These are phyloP conservation scores for Xylariaceae sp. DNA, from an alignment of 2,329 filamentous ascomycete genomes.

Conservation along the genomic window DNA sequence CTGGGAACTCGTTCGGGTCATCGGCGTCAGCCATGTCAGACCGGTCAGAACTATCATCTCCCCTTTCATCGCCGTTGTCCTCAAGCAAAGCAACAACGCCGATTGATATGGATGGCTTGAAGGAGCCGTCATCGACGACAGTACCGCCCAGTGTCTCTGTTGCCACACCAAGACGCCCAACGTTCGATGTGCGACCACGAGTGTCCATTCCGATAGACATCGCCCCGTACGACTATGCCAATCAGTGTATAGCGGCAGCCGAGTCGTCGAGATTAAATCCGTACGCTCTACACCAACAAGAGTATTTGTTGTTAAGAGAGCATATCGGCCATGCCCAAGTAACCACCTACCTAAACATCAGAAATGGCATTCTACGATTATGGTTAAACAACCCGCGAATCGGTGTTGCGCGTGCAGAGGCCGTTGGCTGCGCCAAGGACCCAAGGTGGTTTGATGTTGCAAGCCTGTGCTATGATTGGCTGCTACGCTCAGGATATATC, in stretches of 20 bases:
- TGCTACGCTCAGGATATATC: constrained; percentile 88
- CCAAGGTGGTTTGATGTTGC: constrained; percentile 87
- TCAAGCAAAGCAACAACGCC: constrained; percentile 69
- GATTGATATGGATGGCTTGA: constrained; percentile 48
- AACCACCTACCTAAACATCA: constrained; percentile 92
- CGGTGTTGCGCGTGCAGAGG: constrained; percentile 80
- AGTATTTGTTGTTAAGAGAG: constrained; percentile 78
- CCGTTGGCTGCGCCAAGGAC: constrained; percentile 87
- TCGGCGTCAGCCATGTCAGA: constrained; percentile 58
- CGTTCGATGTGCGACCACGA: constrained; percentile 68
- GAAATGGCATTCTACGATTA: constrained; percentile 88
- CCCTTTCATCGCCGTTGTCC: constrained; percentile 47
- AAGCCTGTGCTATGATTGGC: constrained; percentile 88
- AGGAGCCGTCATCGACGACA: constrained; percentile 32
- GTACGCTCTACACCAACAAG: constrained; percentile 81
- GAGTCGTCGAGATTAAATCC: constrained; percentile 88
- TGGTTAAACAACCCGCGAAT: constrained; percentile 88
- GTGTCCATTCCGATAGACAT: constrained; percentile 82
- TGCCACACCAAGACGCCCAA: constrained; percentile 35
- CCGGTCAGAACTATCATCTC: constrained; percentile 58
- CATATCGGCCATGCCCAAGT: constrained; percentile 88
- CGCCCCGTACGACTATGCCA: constrained; percentile 76
- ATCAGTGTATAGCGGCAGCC: constrained; percentile 86
- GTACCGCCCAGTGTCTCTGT: constrained; percentile 17
- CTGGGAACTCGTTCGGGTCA: constrained; percentile 51